These are phyloP conservation scores for Metroxylon sagu DNA, from an alignment of 176 grass and related monocot genomes.

Conservation along the genomic window DNA sequence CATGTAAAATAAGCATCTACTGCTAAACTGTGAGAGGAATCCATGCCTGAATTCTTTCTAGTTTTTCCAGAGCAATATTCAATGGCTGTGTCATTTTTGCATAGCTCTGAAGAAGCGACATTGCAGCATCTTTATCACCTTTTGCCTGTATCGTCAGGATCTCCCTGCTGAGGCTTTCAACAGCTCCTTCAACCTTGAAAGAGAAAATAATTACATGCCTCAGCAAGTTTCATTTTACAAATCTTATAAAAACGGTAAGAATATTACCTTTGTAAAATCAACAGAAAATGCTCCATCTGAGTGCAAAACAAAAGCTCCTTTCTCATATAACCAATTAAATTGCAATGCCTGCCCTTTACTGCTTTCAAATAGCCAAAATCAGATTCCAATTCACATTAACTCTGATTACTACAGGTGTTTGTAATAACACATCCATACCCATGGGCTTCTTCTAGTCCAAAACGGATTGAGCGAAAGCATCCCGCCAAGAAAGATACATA, in stretches of 20 bases:
- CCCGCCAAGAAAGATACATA: conserved; percentile 92
- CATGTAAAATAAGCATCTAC: no score
- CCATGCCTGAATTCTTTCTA: conserved; percentile 68
- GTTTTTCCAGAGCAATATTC: conserved; percentile 59
- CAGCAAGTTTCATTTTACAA: no score
- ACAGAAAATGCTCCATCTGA: conserved; percentile 75
- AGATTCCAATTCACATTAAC: conserved; percentile 8
- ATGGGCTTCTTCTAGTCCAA: conserved; percentile 92
- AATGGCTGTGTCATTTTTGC: conserved; percentile 72
- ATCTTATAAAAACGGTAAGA: neutral
- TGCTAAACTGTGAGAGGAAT: neutral
- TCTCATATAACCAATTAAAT: conserved; percentile 95
- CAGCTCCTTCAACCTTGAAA: conserved; percentile 70
- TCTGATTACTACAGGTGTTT: conserved; percentile 5
- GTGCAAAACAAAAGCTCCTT: conserved; percentile 75
- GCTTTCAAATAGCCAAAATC: conserved; percentile 14
- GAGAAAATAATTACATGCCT: conserved; percentile 3
- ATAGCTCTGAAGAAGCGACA: conserved; percentile 45
- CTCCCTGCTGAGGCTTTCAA: conserved; percentile 83
- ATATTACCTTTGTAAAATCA: conserved; percentile 72
- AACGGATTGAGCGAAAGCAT: conserved; percentile 82
- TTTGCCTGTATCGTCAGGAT: conserved; percentile 88
- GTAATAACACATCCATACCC: conserved; percentile 43
- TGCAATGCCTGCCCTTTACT: conserved; percentile 91
- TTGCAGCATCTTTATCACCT: conserved; percentile 65